Evolutionary conservation across 225 moss, liverwort and hornwort species (phyloP), one percentile per base, ranked within the genome.

Genomic region (Pleurozium schreberi): DNA sequence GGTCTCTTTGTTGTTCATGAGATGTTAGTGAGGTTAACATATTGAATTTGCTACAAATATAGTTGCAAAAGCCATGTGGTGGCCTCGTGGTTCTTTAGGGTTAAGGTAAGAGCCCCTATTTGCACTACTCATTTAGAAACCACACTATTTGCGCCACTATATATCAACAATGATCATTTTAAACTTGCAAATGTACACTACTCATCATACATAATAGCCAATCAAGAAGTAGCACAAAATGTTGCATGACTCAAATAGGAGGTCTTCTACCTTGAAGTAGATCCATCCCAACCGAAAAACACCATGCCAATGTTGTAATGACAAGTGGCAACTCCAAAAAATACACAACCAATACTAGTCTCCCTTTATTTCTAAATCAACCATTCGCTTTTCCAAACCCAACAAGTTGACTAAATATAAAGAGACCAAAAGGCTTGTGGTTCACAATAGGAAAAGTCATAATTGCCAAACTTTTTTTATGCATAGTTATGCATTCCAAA

Each of bases 331-430:
- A 73, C 2, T 45, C 6, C 3, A 16, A 9, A 42, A 68, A 25
- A 70, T 0, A 9, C 11, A 1, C 6, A 73, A 71, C 2, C 0
- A 3, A 3, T 5, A 27, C 17, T 15, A 15, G 3, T 26, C 14
- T 14, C 14, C 27, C 5, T 42, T 12, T 16, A 68, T 5, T 43
- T 5, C 4, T 0, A 4, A 0, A 1, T 71, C 1, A 1, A 0
- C 71, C 43, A 43, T 73, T 28, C 1, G 45, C 11, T 1, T 47
- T 18, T 1, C 47, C 18, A 6, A 30, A 14, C 0, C 3, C 0
- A 0, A 1, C 11, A 73, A 73, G 10, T 73, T 30, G 10, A 0
- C 5, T 18, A 30, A 45, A 43, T 28, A 9, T 10, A 1, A 45
- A 45, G 10, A 45, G 2, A 4, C 6, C 2, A 0, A 10, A 18